These are phyloP conservation scores for Takashimella tepidaria DNA, from an alignment of 1,284 basidiomycete species.

Conservation along the genomic window DNA sequence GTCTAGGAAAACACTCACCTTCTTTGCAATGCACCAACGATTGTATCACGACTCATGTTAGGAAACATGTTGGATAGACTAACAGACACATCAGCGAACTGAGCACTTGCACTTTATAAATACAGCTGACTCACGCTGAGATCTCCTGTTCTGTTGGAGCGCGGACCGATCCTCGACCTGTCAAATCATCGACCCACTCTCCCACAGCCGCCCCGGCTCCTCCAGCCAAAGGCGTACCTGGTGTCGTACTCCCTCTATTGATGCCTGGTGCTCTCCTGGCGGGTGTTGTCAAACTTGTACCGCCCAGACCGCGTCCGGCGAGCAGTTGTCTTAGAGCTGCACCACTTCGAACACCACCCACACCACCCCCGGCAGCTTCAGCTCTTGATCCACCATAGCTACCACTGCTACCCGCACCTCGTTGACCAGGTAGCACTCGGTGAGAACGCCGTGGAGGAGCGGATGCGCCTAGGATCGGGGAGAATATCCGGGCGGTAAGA, in stretches of 20 bases:
- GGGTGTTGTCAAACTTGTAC: slow-evolving; percentile 12
- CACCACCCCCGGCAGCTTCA: slow-evolving; percentile 19
- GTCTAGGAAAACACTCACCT: slow-evolving; percentile 69
- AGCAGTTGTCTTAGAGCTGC: slow-evolving; percentile 17
- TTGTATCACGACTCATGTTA: slow-evolving; percentile 63
- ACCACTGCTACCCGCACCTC: slow-evolving; percentile 43
- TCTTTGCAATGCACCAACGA: slow-evolving; percentile 71
- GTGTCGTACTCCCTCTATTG: slow-evolving; percentile 1
- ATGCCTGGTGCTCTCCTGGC: background rate
- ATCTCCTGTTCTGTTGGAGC: slow-evolving; percentile 72
- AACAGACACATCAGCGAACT: slow-evolving; percentile 3
- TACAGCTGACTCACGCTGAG: slow-evolving; percentile 34
- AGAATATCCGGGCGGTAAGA: slow-evolving; percentile 55
- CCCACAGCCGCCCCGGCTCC: slow-evolving; percentile 56
- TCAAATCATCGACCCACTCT: slow-evolving; percentile 75
- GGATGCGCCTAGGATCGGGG: slow-evolving; percentile 60
- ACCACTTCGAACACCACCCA: no score
- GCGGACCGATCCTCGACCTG: slow-evolving; percentile 59
- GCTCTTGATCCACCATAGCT: slow-evolving; percentile 21
- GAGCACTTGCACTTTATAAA: background rate
- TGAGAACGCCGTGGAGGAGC: slow-evolving; percentile 55
- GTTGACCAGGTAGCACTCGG: slow-evolving; percentile 57
- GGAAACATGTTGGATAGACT: slow-evolving; percentile 78
- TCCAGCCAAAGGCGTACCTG: slow-evolving; percentile 9
- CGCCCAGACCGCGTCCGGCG: slow-evolving; percentile 6